A percentile compares a stretch with the other conserved stretches of the same genome.
These are phyloP conservation scores for Fusarium concolor DNA, from an alignment of 2,329 filamentous ascomycete species.

Conservation along the genomic window DNA sequence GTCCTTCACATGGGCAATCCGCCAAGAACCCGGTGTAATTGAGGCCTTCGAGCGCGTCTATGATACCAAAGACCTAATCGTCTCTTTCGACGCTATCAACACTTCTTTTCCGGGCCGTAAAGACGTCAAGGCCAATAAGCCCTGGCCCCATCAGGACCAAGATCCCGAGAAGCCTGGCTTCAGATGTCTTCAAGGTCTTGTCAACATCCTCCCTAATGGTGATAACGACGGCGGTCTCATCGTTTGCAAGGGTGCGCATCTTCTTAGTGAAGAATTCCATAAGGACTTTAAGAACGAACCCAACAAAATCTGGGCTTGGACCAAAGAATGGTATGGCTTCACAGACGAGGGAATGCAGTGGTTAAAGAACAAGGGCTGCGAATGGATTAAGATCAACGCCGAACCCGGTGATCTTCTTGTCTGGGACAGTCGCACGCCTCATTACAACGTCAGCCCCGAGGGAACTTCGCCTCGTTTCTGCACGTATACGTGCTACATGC, in stretches of 20 bases:
- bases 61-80: constrained; percentile 11
- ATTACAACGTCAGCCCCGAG: constrained; percentile 18
- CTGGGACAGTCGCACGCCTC: constrained; percentile 20
- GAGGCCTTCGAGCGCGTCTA: constrained; percentile 18
- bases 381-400: constrained; percentile 14
- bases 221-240: constrained; percentile 6
- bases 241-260: constrained; percentile 7
- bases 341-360: constrained; percentile 1
- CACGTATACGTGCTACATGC: constrained; percentile 23
- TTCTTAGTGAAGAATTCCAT: not conserved
- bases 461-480: not conserved
- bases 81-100: constrained; percentile 16
- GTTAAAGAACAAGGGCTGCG: constrained; percentile 17
- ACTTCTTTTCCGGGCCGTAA: constrained; percentile 11
- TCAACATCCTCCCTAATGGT: constrained; percentile 13
- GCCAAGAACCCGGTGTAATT: constrained; percentile 5
- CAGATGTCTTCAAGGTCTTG: constrained; percentile 6
- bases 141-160: constrained; percentile 15
- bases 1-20: constrained; percentile 11
- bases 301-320: constrained; percentile 18
- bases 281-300: constrained; percentile 6
- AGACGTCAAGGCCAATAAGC: constrained; percentile 14
- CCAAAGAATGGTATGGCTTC: constrained; percentile 11
- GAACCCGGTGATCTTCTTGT: constrained; percentile 6
- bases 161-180: constrained; percentile 12